These are phyloP conservation scores for Epichloe scottii DNA, from an alignment of 2,329 filamentous ascomycete genomes.

Conservation along the genomic window DNA sequence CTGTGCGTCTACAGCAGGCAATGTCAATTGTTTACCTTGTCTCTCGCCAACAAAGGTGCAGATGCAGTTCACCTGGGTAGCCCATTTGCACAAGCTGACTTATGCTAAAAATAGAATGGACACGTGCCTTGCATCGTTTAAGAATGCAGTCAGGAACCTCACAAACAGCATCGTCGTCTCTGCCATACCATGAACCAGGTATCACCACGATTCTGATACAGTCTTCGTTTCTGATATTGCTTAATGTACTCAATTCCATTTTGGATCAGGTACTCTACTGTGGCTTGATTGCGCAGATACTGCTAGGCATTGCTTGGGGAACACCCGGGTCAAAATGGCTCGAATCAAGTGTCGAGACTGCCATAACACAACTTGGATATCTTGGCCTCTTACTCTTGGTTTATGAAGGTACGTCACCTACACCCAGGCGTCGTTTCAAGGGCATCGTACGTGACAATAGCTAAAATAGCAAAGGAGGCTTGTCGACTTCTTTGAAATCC, in stretches of 20 bases:
- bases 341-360: conserved; percentile 33
- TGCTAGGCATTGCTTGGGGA: conserved; percentile 60
- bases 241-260: conserved; percentile 44
- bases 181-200: conserved; percentile 50
- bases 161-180: conserved; percentile 1
- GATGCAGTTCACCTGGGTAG: too few relatives aligned
- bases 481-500: conserved; percentile 23
- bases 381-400: conserved; percentile 60
- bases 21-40: too few relatives aligned
- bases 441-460: not conserved
- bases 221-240: conserved; percentile 47
- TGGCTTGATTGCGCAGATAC: conserved; percentile 58
- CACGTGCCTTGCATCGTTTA: too few relatives aligned
- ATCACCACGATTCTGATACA: conserved; percentile 47
- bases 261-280: conserved; percentile 53
- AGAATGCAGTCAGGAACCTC: not conserved
- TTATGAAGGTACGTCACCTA: conserved; percentile 43
- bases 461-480: conserved; percentile 32
- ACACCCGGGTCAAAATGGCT: conserved; percentile 53
- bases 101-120: too few relatives aligned
- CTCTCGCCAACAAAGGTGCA: too few relatives aligned
- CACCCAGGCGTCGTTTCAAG: too few relatives aligned
- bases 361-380: conserved; percentile 56
- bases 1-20: too few relatives aligned
- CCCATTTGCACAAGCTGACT: too few relatives aligned